phyloP scores from a whole-genome alignment of 306 rosid species.

The Styphnolobium japonicum region DNA sequence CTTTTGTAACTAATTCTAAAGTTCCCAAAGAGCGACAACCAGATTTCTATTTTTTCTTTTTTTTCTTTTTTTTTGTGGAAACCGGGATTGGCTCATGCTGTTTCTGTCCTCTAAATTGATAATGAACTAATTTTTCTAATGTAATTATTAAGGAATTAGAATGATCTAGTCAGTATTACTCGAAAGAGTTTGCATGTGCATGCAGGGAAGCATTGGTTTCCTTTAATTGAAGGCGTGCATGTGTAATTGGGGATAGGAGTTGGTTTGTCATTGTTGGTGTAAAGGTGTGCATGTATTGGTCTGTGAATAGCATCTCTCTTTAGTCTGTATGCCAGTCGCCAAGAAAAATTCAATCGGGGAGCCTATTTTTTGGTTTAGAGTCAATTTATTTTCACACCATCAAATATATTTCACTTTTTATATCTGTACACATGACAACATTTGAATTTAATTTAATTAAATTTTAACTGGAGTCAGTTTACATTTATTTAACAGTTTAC shows the following conservation, averaged over 20 bases:
- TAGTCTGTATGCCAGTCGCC: neutral
- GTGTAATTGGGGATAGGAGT: neutral
- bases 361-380: neutral
- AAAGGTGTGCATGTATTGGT: neutral
- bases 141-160: neutral
- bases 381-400: too few relatives aligned
- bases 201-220: neutral
- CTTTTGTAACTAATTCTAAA: slow-evolving; percentile 9
- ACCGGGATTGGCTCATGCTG: neutral
- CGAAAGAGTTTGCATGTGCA: neutral
- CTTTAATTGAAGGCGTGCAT: neutral
- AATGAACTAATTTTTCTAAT: slow-evolving; percentile 1
- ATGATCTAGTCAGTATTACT: neutral
- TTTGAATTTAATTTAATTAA: too few relatives aligned
- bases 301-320: neutral
- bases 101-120: slow-evolving; percentile 2
- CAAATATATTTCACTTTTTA: too few relatives aligned
- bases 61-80: neutral
- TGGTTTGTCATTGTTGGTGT: neutral
- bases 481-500: neutral
- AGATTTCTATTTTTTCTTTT: neutral
- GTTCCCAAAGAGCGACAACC: neutral
- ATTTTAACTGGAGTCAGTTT: too few relatives aligned
- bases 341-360: neutral
- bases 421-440: neutral